Percentiles rank a stretch among this genome's conserved stretches.
phyloP scores from a whole-genome alignment of 2,329 filamentous ascomycete species.

The Anthostomella pinea region DNA sequence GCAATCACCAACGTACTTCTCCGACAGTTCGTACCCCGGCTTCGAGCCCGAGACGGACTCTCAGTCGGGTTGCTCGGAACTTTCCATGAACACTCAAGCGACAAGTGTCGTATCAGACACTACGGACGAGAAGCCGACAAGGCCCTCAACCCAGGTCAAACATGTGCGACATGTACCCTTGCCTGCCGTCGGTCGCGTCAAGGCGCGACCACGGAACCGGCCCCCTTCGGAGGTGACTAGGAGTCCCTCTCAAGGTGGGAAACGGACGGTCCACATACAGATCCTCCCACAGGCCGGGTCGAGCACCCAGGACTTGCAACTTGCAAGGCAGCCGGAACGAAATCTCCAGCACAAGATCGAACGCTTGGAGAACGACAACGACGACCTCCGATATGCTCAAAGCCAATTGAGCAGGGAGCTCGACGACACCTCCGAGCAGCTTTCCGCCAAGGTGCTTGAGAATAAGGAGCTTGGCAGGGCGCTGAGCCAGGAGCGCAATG shows the following conservation, averaged over 20 bases:
- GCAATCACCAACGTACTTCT: conserved; percentile 27
- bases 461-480: conserved; percentile 30
- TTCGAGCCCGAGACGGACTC: conserved; percentile 36
- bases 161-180: conserved; percentile 28
- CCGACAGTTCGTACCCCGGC: conserved; percentile 26
- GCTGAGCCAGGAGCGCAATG: conserved; percentile 29
- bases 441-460: conserved; percentile 27
- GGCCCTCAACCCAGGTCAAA: conserved; percentile 24
- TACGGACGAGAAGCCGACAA: conserved; percentile 18
- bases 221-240: conserved; percentile 25
- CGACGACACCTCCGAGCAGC: conserved; percentile 28
- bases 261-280: conserved; percentile 31
- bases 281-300: conserved; percentile 21
- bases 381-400: conserved; percentile 29
- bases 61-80: conserved; percentile 35
- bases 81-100: conserved; percentile 38
- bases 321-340: conserved; percentile 26
- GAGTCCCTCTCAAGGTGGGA: conserved; percentile 22
- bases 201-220: conserved; percentile 23
- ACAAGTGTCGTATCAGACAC: conserved; percentile 36
- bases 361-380: conserved; percentile 34
- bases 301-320: conserved; percentile 26
- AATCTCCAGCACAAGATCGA: conserved; percentile 35
- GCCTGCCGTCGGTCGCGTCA: conserved; percentile 22
- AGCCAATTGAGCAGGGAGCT: conserved; percentile 31